These are phyloP conservation scores for Curvularia sp. DNA, from an alignment of 2,329 filamentous ascomycete genomes.

Conservation along the genomic window DNA sequence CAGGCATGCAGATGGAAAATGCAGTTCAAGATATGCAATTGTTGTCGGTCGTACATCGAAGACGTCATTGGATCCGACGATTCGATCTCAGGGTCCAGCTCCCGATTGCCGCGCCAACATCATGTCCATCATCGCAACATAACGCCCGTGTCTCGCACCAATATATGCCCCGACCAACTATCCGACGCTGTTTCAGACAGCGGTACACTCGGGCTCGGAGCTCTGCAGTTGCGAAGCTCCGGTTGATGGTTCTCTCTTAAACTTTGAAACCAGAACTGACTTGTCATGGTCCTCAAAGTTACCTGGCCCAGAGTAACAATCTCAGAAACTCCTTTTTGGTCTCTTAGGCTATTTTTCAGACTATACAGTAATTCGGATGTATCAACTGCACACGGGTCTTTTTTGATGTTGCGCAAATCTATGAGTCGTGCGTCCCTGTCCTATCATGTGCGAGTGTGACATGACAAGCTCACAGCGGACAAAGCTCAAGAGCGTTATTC, in stretches of 20 bases:
- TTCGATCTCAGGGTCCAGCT: slow-evolving; percentile 17
- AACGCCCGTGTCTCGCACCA: background rate
- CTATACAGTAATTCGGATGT: too few species aligned
- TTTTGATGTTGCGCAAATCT: background rate
- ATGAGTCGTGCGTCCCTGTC: background rate
- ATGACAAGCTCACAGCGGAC: background rate
- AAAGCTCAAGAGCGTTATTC: background rate
- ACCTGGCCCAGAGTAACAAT: background rate
- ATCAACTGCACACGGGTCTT: background rate
- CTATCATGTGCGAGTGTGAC: background rate
- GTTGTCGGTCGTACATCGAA: slow-evolving; percentile 8
- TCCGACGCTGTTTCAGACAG: background rate
- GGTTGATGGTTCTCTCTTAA: background rate
- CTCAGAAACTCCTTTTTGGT: too few species aligned
- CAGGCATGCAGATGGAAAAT: slow-evolving; percentile 3
- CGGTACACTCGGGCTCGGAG: background rate
- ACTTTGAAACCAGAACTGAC: background rate
- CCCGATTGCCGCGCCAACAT: slow-evolving; percentile 15
- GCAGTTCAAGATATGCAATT: slow-evolving; percentile 1
- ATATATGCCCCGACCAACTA: background rate
- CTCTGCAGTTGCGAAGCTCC: background rate
- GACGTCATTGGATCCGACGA: slow-evolving; percentile 12
- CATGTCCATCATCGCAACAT: slow-evolving; percentile 8
- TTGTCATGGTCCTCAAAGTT: too few species aligned
- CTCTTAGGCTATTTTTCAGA: too few species aligned